phyloP scores from a whole-genome alignment of 2,329 filamentous ascomycete genomes.

The Colletotrichum sp. region DNA sequence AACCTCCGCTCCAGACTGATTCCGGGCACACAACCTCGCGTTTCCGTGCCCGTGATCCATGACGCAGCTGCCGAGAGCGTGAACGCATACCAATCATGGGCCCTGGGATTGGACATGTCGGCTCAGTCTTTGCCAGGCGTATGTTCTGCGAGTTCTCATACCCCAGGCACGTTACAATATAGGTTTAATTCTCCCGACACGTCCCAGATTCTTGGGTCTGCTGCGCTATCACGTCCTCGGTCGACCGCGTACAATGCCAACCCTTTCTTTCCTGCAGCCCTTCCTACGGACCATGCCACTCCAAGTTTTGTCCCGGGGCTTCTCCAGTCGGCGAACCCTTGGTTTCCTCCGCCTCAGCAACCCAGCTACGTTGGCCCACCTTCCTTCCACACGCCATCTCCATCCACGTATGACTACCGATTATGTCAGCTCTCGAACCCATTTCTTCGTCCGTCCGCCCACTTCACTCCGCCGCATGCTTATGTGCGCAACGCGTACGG shows the following conservation, averaged over 20 bases:
- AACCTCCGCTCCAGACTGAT: not conserved
- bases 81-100: constrained; percentile 2
- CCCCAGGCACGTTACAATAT: not conserved
- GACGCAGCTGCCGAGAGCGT: not conserved
- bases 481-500: not conserved
- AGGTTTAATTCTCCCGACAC: not conserved
- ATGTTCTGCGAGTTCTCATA: not conserved
- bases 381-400: constrained; percentile 2
- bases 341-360: not conserved
- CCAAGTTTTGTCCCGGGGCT: not conserved
- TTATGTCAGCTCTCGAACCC: not conserved
- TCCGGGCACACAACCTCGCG: not conserved
- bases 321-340: not conserved
- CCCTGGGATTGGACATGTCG: not conserved
- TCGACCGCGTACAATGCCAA: not conserved
- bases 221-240: not conserved
- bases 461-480: not conserved
- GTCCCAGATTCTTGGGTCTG: not conserved
- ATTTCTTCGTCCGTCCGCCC: not conserved
- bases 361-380: constrained; percentile 16
- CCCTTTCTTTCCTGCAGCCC: not conserved
- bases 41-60: not conserved
- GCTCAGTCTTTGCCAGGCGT: not conserved
- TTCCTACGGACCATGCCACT: not conserved
- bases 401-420: constrained; percentile 10